Evolutionary conservation across 768 basidiomycete genomes (phyloP).

Genomic region (Suillus sp.): DNA sequence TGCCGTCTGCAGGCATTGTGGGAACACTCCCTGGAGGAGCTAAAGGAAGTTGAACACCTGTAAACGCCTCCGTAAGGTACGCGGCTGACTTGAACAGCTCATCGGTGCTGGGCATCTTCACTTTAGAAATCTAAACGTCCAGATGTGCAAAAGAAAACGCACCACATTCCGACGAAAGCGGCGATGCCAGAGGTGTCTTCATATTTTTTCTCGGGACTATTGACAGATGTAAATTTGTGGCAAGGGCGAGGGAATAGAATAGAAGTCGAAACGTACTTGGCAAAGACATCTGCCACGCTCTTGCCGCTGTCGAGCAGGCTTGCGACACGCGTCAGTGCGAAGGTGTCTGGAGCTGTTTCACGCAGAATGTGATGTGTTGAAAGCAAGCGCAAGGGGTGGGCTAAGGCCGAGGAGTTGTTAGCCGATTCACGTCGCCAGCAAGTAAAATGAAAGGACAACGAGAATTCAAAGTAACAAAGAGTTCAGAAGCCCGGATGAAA

Average conservation of each 20-base stretch:
- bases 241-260: not conserved
- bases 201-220: slow-evolving; percentile 48
- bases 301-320: slow-evolving; percentile 72
- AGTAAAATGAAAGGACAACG: not conserved
- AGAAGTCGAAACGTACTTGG: slow-evolving; percentile 40
- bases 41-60: slow-evolving; percentile 28
- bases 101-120: slow-evolving; percentile 52
- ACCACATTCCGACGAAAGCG: slow-evolving; percentile 57
- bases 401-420: not conserved
- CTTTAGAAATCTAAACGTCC: not conserved
- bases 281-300: slow-evolving; percentile 47
- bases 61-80: slow-evolving; percentile 71
- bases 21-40: not conserved
- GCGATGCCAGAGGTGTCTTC: slow-evolving; percentile 64
- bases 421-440: not conserved
- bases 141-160: slow-evolving; percentile 22
- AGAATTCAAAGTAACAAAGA: not conserved
- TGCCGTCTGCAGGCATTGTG: not conserved
- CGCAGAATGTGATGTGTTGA: slow-evolving; percentile 77
- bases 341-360: slow-evolving; percentile 71
- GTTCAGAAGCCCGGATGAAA: not conserved
- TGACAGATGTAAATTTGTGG: not conserved
- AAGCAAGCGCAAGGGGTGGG: slow-evolving; percentile 27
- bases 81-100: slow-evolving; percentile 77
- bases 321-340: slow-evolving; percentile 70